Evolutionary conservation across 2,329 filamentous ascomycete genomes (phyloP).

Genomic region (Pseudogymnoascus sp.): DNA sequence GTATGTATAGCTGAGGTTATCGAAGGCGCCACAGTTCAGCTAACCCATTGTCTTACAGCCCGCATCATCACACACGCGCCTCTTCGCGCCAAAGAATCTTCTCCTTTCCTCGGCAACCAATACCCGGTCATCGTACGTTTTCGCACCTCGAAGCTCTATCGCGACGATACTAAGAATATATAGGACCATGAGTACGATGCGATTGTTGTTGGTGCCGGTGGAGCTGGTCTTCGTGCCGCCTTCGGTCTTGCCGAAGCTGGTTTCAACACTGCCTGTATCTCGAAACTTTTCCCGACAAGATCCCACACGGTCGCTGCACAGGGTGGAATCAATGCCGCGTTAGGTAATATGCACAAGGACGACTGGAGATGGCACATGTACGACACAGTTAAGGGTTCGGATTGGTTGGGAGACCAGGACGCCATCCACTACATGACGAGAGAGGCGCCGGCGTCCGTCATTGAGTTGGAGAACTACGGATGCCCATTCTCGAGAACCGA

Average conservation of each 20-base stretch:
- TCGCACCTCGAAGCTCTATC: not conserved
- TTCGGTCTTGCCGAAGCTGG: constrained; percentile 82
- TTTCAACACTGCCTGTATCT: constrained; percentile 84
- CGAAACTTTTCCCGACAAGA: constrained; percentile 78
- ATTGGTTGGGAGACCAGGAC: constrained; percentile 96
- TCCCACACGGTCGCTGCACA: constrained; percentile 76
- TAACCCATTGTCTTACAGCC: constrained; percentile 41
- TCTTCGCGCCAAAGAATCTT: constrained; percentile 87
- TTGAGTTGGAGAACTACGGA: constrained; percentile 94
- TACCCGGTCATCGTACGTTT: constrained; percentile 77
- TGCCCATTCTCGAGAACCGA: constrained; percentile 96
- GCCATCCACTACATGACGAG: constrained; percentile 98
- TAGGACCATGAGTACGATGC: constrained; percentile 98
- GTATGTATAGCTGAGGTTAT: constrained; percentile 40
- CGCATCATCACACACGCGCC: constrained; percentile 80
- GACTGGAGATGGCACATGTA: constrained; percentile 99
- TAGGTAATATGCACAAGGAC: constrained; percentile 95
- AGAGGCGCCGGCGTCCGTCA: constrained; percentile 82
- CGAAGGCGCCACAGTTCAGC: not conserved
- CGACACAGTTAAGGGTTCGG: constrained; percentile 94
- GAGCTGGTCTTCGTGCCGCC: constrained; percentile 71
- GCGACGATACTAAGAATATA: constrained; percentile 11
- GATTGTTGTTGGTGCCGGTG: constrained; percentile 81
- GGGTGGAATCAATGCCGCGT: constrained; percentile 79
- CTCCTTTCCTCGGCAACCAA: constrained; percentile 76